Conservation (phyloP, 106 monocot genomes). For the Phalaenopsis equestris region DNA sequence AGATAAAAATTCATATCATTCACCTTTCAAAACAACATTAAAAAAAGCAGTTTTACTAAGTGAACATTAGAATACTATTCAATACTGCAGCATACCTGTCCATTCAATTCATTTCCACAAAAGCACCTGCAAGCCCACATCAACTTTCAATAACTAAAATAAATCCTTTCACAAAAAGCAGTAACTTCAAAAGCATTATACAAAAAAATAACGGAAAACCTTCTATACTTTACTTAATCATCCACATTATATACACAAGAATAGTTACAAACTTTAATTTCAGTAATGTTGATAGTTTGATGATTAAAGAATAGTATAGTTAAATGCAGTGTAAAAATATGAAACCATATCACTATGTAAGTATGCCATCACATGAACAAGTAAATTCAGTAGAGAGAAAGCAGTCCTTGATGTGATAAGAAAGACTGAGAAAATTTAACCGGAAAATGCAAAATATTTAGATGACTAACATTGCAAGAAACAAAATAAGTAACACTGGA, state of each 20-base stretch:
- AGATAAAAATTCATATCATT: not conserved
- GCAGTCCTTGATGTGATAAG: not conserved
- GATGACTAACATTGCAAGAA: not conserved
- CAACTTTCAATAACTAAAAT: not conserved
- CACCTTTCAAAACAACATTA: not conserved
- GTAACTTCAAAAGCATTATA: not conserved
- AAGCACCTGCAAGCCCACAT: slow-evolving; percentile 35
- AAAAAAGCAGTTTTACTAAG: not conserved
- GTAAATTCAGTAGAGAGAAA: not conserved
- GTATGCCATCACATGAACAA: not conserved
- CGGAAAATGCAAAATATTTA: not conserved
- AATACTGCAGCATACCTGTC: slow-evolving; percentile 30
- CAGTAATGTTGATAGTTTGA: not conserved
- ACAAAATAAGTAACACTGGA: not conserved
- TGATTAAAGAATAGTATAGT: not conserved
- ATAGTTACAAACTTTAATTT: not conserved
- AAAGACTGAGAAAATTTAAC: not conserved
- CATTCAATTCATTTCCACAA: slow-evolving; percentile 33
- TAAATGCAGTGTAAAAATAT: not conserved
- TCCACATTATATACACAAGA: not conserved
- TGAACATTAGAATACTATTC: not conserved
- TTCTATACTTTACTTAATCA: not conserved
- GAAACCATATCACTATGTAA: not conserved
- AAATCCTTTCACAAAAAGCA: not conserved
- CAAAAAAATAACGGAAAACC: not conserved